Base-by-base conservation (phyloP, 1,139 yeast species). In the Meyerozyma carpophila region DNA sequence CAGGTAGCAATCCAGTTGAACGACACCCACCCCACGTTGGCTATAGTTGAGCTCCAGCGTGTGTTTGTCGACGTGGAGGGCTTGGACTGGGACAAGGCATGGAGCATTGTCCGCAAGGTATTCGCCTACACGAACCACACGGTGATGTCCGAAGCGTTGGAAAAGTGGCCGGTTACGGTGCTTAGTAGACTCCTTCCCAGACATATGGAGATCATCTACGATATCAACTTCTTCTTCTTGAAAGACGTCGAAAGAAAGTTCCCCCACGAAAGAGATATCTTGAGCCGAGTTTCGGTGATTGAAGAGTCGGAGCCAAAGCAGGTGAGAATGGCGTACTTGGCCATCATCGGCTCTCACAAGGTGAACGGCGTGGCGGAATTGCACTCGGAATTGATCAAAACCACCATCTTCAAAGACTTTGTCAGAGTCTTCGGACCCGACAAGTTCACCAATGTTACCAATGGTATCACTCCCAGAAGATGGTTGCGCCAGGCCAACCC, bases 401-500 rank as follows among this genome's bases (percentile, higher is more conserved):
- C 95, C 36, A 89, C 96, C 6, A 87, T 90, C 56, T 90, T 90
- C 70, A 84, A 84, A 63, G 96, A 90, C 65, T 90, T 90, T 62
- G 97, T 90, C 48, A 76, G 75, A 50, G 77, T 90, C 39, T 89
- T 79, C 55, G 97, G 97, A 38, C 61, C 75, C 29, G 88, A 86
- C 51, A 87, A 86, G 66, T 90, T 90, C 64, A 86, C 88, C 47
- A 90, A 90, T 58, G 96, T 90, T 47, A 90, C 98, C 43, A 91
- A 91, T 63, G 97, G 97, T 68, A 82, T 90, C 58, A 91, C 97
- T 5, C 97, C 97, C 54, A 82, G 98, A 73, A 83, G 97, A 69
- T 90, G 98, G 98, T 77, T 90, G 62, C 82, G 82, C 62, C 96
- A 90, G 68, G 96, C 96, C 41, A 91, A 90, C 64, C 97, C 97